Evolutionary conservation across 148 eudicot species (phyloP).

Genomic region (Cornus kousa): DNA sequence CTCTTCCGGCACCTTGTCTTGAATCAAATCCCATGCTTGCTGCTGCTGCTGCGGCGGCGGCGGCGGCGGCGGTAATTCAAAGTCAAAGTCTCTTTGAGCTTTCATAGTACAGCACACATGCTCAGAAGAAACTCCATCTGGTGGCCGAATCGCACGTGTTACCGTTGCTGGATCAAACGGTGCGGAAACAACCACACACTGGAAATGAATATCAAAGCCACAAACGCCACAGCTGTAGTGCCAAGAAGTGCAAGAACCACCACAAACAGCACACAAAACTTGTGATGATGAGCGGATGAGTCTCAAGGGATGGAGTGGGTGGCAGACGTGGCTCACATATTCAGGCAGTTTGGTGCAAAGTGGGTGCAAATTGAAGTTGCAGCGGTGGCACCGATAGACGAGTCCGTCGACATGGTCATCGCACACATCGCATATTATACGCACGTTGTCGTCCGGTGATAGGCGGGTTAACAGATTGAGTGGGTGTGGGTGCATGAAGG

Average conservation of each 20-base stretch:
- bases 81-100: too few relatives aligned
- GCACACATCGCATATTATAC: background rate
- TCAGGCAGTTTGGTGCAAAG: conserved; percentile 13
- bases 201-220: conserved; percentile 4
- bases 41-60: background rate
- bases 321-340: background rate
- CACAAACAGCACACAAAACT: conserved; percentile 3
- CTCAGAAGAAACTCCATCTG: too few relatives aligned
- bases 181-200: background rate
- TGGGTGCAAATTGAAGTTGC: conserved; percentile 11
- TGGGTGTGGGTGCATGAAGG: conserved; percentile 5
- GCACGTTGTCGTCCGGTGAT: background rate
- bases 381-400: conserved; percentile 1
- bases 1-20: too few relatives aligned
- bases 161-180: background rate
- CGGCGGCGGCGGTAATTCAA: background rate
- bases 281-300: background rate
- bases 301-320: background rate
- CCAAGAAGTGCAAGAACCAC: background rate
- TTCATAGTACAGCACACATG: too few relatives aligned
- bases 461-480: conserved; percentile 9
- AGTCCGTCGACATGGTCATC: background rate
- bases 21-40: too few relatives aligned
- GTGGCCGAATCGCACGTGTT: too few relatives aligned
- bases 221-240: conserved; percentile 14